Percentiles rank a stretch among this genome's conserved stretches.
Conservation (phyloP, 2,329 filamentous ascomycete genomes). For the Hymenoscyphus scutula region DNA sequence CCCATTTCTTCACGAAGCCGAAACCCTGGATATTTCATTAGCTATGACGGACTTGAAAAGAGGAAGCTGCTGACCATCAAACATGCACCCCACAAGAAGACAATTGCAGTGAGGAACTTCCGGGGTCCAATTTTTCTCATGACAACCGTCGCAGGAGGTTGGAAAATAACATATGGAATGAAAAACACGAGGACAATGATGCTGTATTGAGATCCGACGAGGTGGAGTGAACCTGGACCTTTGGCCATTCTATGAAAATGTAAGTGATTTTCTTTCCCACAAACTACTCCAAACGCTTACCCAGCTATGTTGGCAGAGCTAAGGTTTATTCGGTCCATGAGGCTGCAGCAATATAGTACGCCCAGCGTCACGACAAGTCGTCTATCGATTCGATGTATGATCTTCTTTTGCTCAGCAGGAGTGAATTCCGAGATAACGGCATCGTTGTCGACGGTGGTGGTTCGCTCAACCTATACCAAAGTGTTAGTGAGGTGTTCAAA, state of each 20-base stretch:
- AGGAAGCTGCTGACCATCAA: conserved; percentile 39
- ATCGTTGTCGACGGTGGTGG: conserved; percentile 16
- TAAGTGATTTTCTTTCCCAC: not conserved
- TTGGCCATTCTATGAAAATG: conserved; percentile 21
- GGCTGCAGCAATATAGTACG: conserved; percentile 68
- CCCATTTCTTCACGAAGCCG: conserved; percentile 38
- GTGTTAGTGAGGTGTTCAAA: not conserved
- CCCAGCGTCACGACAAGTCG: conserved; percentile 62
- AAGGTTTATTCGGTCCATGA: conserved; percentile 80
- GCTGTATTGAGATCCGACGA: conserved; percentile 37
- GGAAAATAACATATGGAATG: conserved; percentile 68
- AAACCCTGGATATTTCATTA: conserved; percentile 20
- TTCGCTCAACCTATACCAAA: conserved; percentile 14
- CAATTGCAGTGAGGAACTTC: conserved; percentile 51
- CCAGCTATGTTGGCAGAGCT: conserved; percentile 71
- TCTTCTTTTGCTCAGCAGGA: conserved; percentile 60
- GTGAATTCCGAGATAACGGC: conserved; percentile 43
- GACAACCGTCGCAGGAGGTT: conserved; percentile 68
- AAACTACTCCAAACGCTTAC: conserved; percentile 35
- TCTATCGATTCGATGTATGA: conserved; percentile 68
- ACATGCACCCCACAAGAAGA: conserved; percentile 42
- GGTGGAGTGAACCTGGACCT: conserved; percentile 14
- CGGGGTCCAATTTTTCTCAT: conserved; percentile 65
- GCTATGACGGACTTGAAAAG: not conserved
- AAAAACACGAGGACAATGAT: conserved; percentile 73